Evolutionary conservation across 805 yeast genomes (phyloP), one percentile per base, ranked within the genome.

Genomic region (Cyberlindnera lachancei): DNA sequence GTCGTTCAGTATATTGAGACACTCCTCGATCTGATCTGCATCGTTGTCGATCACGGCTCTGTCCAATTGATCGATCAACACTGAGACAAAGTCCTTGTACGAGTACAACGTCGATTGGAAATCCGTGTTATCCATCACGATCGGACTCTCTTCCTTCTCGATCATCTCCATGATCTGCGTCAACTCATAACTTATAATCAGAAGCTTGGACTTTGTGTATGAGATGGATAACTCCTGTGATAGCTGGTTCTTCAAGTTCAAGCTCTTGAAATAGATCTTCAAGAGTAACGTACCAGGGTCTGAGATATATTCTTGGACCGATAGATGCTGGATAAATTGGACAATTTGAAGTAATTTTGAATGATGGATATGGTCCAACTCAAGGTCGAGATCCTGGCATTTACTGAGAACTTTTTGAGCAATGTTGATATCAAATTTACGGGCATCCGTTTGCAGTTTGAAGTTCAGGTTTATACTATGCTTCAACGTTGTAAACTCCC

Each of bases 141-240:
- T 23, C 2, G 46, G 45, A 30, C 40, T 48, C 29, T 36, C 42
- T 29, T 31, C 38, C 15, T 31, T 23, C 27, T 45, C 47, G 27
- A 52, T 40, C 36, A 45, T 52, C 18, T 53, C 50, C 23, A 61
- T 51, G 31, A 63, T 48, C 15, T 53, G 48, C 35, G 72, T 77
- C 31, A 80, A 51, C 38, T 78, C 83, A 23, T 67, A 63, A n/a
- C 81, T 82, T 13, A 80, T 79, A 11, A 70, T 61, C 20, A 79
- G 69, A 31, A 80, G 59, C 42, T 73, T 76, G 16, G 86, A 78
- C 47, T 75, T 74, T 46, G 79, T 75, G 50, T 79, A 78, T 10
- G 74, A 63, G 9, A 75, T 67, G 2, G 77, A 68, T 12, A 79
- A 57, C 33, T 67, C 63, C 32, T 75, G 76, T 6, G 67, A 62